Base-by-base conservation (phyloP, 345 rosid species). In the Camelina neglecta region DNA sequence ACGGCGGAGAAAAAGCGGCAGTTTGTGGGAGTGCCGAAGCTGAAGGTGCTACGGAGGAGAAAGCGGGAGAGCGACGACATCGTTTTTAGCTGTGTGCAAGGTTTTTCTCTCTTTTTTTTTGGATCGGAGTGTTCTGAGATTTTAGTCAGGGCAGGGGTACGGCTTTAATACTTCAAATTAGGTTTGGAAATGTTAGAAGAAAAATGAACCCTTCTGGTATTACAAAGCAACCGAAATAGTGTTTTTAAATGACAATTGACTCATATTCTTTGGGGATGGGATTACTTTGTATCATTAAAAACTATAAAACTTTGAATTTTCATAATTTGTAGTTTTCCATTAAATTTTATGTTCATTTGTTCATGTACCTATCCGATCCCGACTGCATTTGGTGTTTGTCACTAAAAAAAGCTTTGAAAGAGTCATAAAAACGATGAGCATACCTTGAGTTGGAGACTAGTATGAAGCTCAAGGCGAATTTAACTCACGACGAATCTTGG, bases 401-500 rank as follows among this genome's bases (percentile, higher is more conserved):
- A 54, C 2, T 55, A 29, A 26, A 5, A 16, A 50, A 67, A 7
- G 36, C 47, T 31, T 31, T 4, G 1, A 15, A 58, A 58, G 63
- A 33, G 62, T n/a, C 7, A 49, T 4, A 15, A 33, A 4, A 4
- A 44, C 26, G 38, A 73, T 23, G 42, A 49, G 59, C 55, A 49
- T 59, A 54, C 55, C 74, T 54, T 42, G 49, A 15, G 54, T 31
- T 60, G 56, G 74, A 61, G 67, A 59, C 63, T 68, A n/a, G 38
- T 33, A 42, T 7, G 3, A 10, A 60, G 49, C 75, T 69, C 79
- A 69, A 70, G 36, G 15, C 49, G 16, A 71, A 33, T 51, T 72
- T 31, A 35, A 45, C 60, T 71, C 57, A 71, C 73, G 72, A 41
- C 85, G 80, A 64, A 94, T 88, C 78, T 86, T 90, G 5, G 95